A percentile compares a stretch with the other conserved stretches of the same genome.
phyloP scores from a whole-genome alignment of 83 land plant genomes.

The Diphasiastrum complanatum region DNA sequence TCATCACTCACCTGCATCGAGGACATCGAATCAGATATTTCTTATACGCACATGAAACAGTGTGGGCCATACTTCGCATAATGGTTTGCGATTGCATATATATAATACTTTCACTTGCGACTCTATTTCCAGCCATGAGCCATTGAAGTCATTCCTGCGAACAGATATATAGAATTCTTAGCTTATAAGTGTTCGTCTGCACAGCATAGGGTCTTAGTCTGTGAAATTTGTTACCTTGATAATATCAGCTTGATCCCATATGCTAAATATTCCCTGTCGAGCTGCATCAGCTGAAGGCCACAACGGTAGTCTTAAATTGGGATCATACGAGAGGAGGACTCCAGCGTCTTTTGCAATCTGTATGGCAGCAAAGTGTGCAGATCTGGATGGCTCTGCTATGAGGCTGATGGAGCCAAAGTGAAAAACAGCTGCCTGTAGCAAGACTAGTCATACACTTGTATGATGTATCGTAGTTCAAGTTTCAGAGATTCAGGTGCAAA shows the following conservation, averaged over 20 bases:
- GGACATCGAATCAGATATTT: not conserved
- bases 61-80: too few species aligned
- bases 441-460: not conserved
- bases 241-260: constrained; percentile 68
- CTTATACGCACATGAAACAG: too few species aligned
- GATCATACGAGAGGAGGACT: constrained; percentile 44
- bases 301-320: constrained; percentile 68
- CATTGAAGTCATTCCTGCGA: too few species aligned
- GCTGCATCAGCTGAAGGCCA: constrained; percentile 67
- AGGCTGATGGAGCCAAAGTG: constrained; percentile 43
- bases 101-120: too few species aligned
- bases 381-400: constrained; percentile 36
- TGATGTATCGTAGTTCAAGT: too few species aligned
- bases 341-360: constrained; percentile 29
- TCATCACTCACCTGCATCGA: constrained; percentile 38
- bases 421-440: constrained; percentile 23
- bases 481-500: too few species aligned
- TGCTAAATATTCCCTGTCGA: constrained; percentile 60
- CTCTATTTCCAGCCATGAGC: too few species aligned
- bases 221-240: constrained; percentile 40
- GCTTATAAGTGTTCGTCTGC: too few species aligned
- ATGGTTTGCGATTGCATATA: too few species aligned
- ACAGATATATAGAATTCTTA: too few species aligned
- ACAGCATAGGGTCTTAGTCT: too few species aligned
- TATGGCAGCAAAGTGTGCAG: constrained; percentile 40